These are phyloP conservation scores for Phaeoacremonium minimum DNA, from an alignment of 2,329 filamentous ascomycete species.

Conservation along the genomic window DNA sequence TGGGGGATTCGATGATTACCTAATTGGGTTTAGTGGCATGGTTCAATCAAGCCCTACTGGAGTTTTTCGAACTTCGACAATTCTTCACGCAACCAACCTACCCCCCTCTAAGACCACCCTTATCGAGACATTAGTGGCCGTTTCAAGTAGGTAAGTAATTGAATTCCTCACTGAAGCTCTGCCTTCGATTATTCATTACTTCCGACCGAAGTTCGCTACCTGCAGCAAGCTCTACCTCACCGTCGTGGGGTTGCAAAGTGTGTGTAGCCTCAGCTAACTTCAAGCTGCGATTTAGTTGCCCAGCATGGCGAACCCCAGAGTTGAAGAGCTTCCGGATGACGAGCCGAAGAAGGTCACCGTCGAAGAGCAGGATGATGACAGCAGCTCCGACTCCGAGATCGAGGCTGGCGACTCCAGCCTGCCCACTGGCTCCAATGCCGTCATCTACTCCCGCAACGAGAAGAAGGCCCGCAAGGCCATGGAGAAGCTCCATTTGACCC, in stretches of 20 bases:
- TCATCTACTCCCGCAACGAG: conserved; percentile 98
- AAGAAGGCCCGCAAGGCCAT: conserved; percentile 99
- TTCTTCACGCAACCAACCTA: neutral
- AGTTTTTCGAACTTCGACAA: neutral
- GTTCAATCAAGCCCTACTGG: conserved; percentile 42
- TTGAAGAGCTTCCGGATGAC: conserved; percentile 95
- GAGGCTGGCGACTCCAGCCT: conserved; percentile 62
- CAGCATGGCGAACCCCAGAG: conserved; percentile 93
- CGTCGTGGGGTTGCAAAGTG: neutral
- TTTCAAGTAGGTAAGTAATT: too few relatives aligned
- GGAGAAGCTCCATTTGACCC: conserved; percentile 95
- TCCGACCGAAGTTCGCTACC: too few relatives aligned
- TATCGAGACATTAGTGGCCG: neutral
- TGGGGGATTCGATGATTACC: conserved; percentile 28
- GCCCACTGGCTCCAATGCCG: conserved; percentile 80
- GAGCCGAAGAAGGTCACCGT: conserved; percentile 77
- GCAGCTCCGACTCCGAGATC: conserved; percentile 71
- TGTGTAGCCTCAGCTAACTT: neutral
- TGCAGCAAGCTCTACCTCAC: too few relatives aligned
- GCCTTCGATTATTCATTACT: too few relatives aligned
- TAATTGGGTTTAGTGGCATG: conserved; percentile 34
- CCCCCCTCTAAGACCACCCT: neutral
- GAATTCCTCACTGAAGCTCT: too few relatives aligned
- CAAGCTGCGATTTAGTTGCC: neutral
- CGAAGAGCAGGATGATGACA: conserved; percentile 68